These are phyloP conservation scores for Penicillium occitanis DNA, from an alignment of 2,329 filamentous ascomycete species.

Conservation along the genomic window DNA sequence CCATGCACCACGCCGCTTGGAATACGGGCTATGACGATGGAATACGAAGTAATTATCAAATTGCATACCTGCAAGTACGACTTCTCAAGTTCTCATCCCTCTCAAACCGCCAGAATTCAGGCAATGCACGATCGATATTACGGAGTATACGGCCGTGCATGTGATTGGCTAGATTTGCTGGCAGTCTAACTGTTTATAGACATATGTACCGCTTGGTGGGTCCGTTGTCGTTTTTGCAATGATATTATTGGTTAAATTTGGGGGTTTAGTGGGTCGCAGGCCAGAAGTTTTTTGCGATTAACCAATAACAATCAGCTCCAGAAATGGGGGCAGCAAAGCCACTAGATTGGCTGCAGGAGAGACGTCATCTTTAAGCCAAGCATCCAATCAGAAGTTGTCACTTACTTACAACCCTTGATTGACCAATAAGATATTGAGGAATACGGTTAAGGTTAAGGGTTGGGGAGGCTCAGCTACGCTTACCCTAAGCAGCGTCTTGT, in stretches of 20 bases:
- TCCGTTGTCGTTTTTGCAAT: too few relatives aligned
- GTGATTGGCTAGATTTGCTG: background rate
- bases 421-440: background rate
- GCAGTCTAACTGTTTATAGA: background rate
- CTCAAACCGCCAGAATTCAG: background rate
- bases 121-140: background rate
- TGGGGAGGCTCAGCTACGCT: background rate
- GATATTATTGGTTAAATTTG: background rate
- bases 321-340: background rate
- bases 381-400: too few relatives aligned
- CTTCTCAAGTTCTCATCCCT: too few relatives aligned
- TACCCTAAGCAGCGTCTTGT: background rate
- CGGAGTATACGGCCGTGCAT: background rate
- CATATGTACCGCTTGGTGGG: background rate
- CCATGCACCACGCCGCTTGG: too few relatives aligned
- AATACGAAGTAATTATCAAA: background rate
- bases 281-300: too few relatives aligned
- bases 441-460: slow-evolving; percentile 1
- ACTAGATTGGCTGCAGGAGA: background rate
- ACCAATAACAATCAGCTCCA: background rate
- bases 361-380: background rate
- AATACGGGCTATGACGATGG: background rate
- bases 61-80: background rate
- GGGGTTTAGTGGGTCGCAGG: background rate
- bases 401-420: background rate